These are phyloP conservation scores for Phytophthora crassamura DNA, from an alignment of 352 stramenopile species.

Conservation along the genomic window DNA sequence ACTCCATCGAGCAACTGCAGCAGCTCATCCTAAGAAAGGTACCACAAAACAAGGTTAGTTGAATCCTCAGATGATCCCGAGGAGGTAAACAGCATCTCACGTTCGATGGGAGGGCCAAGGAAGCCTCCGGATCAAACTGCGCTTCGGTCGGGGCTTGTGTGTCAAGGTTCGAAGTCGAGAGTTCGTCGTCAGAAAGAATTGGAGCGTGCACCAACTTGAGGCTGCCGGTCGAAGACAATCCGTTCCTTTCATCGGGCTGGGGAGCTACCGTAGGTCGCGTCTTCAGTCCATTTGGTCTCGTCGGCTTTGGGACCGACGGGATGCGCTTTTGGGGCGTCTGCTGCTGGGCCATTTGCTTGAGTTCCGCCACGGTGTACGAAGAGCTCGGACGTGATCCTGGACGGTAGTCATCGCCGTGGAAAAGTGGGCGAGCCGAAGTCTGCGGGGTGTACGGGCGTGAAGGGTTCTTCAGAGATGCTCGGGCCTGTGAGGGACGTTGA, in stretches of 20 bases:
- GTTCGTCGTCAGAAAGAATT: slow-evolving; percentile 19
- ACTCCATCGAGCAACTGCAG: slow-evolving; percentile 27
- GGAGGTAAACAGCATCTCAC: slow-evolving; percentile 15
- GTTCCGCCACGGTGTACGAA: slow-evolving; percentile 60
- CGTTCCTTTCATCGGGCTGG: background rate
- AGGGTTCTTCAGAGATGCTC: slow-evolving; percentile 82
- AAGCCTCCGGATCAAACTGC: slow-evolving; percentile 53
- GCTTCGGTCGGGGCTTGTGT: background rate
- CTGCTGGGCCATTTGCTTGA: slow-evolving; percentile 47
- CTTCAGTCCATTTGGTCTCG: slow-evolving; percentile 24
- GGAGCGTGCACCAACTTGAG: slow-evolving; percentile 59
- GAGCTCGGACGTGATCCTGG: slow-evolving; percentile 72
- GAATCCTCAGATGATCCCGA: background rate
- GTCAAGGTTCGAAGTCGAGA: background rate
- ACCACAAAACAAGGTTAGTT: slow-evolving; percentile 3
- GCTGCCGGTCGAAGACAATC: slow-evolving; percentile 7
- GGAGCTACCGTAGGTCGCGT: slow-evolving; percentile 2
- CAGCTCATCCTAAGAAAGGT: slow-evolving; percentile 35
- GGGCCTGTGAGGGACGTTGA: slow-evolving; percentile 42
- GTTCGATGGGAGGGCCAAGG: slow-evolving; percentile 55
- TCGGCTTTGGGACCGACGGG: slow-evolving; percentile 16
- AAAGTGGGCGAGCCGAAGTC: slow-evolving; percentile 60
- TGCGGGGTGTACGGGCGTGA: slow-evolving; percentile 83
- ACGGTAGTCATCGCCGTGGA: slow-evolving; percentile 82
- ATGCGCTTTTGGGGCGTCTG: slow-evolving; percentile 18